Conservation (phyloP, 192 early-diverging fungal species). For the Rhizoclosmatium globosum region DNA sequence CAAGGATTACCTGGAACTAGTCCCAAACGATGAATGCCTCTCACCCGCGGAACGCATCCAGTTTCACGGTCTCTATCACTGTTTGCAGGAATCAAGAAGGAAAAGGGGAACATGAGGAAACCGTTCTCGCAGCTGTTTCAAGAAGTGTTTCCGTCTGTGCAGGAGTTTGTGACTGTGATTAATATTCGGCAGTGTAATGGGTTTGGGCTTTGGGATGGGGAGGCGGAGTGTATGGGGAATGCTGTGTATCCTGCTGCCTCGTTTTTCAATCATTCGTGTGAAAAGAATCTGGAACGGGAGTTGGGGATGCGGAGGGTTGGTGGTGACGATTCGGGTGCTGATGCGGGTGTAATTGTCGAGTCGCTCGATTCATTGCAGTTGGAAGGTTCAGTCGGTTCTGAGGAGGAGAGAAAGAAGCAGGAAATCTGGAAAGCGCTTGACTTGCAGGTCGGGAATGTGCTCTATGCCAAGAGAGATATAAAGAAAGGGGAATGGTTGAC, state of each 20-base stretch:
- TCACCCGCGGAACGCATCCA: not conserved
- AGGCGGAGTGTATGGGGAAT: conserved; percentile 42
- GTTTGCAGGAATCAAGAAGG: not conserved
- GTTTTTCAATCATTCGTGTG: conserved; percentile 50
- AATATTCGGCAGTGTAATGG: conserved; percentile 43
- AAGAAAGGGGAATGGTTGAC: conserved; percentile 14
- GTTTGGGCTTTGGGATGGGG: conserved; percentile 45
- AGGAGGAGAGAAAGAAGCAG: not conserved
- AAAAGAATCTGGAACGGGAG: conserved; percentile 37
- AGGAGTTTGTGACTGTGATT: conserved; percentile 4
- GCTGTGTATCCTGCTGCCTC: conserved; percentile 39
- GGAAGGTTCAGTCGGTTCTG: not conserved
- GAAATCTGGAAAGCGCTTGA: conserved; percentile 9
- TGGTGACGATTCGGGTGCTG: not conserved
- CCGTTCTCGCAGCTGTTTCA: conserved; percentile 25
- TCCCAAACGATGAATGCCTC: conserved; percentile 13
- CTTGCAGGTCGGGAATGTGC: conserved; percentile 6
- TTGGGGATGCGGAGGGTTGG: conserved; percentile 4
- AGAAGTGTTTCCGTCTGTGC: conserved; percentile 22
- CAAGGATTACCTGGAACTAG: conserved; percentile 1
- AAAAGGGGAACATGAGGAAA: not conserved
- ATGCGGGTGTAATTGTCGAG: not conserved
- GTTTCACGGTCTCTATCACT: conserved; percentile 6
- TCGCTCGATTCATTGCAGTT: not conserved
- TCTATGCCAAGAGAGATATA: conserved; percentile 25